Evolutionary conservation across 176 grass and related monocot genomes (phyloP).

Genomic region (Paspalum vaginatum): DNA sequence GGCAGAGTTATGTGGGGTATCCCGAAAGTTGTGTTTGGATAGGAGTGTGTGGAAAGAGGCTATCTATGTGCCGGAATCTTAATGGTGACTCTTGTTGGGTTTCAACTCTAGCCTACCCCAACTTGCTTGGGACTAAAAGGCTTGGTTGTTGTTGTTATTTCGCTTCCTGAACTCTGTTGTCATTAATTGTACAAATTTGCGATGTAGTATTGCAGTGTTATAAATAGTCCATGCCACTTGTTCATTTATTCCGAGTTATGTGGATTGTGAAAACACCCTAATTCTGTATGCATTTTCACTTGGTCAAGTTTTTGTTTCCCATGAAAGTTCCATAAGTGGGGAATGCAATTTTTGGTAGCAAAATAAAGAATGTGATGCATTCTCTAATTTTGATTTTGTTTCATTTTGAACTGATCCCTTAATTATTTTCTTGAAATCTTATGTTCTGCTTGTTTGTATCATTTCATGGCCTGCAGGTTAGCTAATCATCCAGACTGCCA

Average conservation of each 20-base stretch:
- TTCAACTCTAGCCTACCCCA: no score
- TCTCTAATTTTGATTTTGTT: not conserved
- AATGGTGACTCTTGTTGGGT: no score
- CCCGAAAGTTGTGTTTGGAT: no score
- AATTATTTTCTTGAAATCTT: not conserved
- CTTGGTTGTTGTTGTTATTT: no score
- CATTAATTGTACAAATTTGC: not conserved
- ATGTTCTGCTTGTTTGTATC: not conserved
- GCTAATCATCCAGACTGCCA: slow-evolving; percentile 20
- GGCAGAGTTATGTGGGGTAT: no score
- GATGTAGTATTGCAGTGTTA: not conserved
- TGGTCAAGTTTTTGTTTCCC: not conserved
- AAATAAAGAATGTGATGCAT: not conserved
- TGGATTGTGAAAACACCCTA: not conserved
- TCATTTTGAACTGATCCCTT: not conserved
- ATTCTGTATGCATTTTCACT: not conserved
- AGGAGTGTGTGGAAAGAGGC: no score
- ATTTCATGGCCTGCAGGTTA: slow-evolving; percentile 28
- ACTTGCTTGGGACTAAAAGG: no score
- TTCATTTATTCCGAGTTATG: not conserved
- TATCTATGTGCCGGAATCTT: no score
- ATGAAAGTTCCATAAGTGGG: not conserved
- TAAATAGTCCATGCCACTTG: not conserved
- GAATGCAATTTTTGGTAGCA: not conserved
- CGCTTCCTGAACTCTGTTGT: not conserved